A percentile compares a stretch with the other conserved stretches of the same genome.
These are phyloP conservation scores for Thymus quinquecostatus DNA, from an alignment of 257 asterid genomes.

Conservation along the genomic window DNA sequence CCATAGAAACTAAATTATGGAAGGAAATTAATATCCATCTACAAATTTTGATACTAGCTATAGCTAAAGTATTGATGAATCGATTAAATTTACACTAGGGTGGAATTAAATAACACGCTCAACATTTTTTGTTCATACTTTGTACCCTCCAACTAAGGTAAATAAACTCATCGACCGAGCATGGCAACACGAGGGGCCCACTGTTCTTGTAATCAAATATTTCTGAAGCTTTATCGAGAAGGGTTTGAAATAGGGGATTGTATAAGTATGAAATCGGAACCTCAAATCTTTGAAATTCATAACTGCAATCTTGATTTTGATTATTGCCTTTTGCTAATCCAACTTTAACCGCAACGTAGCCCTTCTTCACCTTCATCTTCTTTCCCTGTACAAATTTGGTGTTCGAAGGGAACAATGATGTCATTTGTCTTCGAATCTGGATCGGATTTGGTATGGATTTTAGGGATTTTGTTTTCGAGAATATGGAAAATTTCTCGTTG, in stretches of 20 bases:
- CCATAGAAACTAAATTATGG: not conserved
- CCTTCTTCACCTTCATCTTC: slow-evolving; percentile 40
- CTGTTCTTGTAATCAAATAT: slow-evolving; percentile 3
- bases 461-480: no score
- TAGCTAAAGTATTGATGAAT: no score
- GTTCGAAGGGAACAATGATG: not conserved
- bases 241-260: slow-evolving; percentile 12
- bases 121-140: not conserved
- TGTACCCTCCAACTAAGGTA: slow-evolving; percentile 2
- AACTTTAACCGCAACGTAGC: slow-evolving; percentile 32
- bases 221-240: slow-evolving; percentile 24
- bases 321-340: slow-evolving; percentile 22
- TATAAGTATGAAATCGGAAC: slow-evolving; percentile 31
- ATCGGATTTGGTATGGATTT: no score
- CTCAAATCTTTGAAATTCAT: slow-evolving; percentile 15
- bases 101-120: not conserved
- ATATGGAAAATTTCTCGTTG: no score
- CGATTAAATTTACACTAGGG: no score
- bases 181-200: slow-evolving; percentile 26
- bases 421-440: not conserved
- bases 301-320: not conserved
- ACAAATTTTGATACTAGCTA: no score
- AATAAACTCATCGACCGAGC: slow-evolving; percentile 26
- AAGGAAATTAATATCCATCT: not conserved
- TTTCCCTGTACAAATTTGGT: not conserved